These are phyloP conservation scores for Capsicum pubescens DNA, from an alignment of 257 asterid genomes.

Conservation along the genomic window DNA sequence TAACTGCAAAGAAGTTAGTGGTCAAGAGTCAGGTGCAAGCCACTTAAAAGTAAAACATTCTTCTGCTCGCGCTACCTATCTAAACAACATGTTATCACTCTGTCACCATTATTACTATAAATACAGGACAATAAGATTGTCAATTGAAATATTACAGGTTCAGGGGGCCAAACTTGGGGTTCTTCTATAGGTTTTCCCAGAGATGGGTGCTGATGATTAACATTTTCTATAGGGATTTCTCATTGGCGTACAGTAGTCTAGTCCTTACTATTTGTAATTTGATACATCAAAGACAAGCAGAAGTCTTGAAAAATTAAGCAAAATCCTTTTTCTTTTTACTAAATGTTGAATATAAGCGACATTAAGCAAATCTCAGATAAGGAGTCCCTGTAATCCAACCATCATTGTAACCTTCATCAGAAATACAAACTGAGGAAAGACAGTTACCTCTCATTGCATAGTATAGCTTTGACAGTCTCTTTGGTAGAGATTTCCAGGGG, in stretches of 20 bases:
- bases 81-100: background rate
- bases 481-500: constrained; percentile 92
- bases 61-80: background rate
- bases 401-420: background rate
- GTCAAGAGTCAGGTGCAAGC: constrained; percentile 20
- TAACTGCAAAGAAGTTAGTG: constrained; percentile 50
- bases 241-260: background rate
- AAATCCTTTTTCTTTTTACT: background rate
- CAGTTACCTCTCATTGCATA: constrained; percentile 87
- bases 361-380: background rate
- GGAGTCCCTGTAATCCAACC: background rate
- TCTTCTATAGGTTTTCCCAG: too few relatives aligned
- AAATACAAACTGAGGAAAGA: background rate
- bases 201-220: background rate
- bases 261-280: background rate
- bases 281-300: background rate
- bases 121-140: background rate
- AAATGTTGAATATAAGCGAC: background rate
- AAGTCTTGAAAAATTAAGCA: background rate
- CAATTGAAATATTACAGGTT: background rate
- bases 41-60: constrained; percentile 7
- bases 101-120: background rate
- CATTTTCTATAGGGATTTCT: background rate
- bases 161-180: background rate
- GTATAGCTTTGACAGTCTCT: constrained; percentile 79